Evolutionary conservation across 148 eudicot genomes (phyloP).

Genomic region (Spergularia marina): DNA sequence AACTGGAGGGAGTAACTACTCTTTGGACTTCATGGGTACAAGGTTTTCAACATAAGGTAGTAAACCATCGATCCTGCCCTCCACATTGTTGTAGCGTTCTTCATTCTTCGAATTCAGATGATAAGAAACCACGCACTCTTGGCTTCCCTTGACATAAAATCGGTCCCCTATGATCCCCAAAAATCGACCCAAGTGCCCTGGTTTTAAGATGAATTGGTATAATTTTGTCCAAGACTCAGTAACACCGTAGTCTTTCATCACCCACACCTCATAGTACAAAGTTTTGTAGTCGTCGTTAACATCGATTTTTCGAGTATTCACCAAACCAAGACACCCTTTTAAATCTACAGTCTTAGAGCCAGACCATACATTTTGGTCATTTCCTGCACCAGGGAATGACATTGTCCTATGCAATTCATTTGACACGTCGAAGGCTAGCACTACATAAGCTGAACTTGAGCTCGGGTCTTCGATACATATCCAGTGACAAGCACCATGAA

Average conservation of each 20-base stretch:
- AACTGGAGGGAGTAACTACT: too few species aligned
- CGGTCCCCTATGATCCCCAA: neutral
- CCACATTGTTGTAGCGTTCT: neutral
- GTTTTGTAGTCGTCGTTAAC: neutral
- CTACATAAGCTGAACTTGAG: too few species aligned
- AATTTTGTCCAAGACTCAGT: neutral
- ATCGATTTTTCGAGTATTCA: neutral
- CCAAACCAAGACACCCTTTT: neutral
- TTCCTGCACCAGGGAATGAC: neutral
- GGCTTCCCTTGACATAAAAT: neutral
- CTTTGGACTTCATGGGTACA: too few species aligned
- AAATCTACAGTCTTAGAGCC: neutral
- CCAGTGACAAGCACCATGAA: conserved; percentile 1
- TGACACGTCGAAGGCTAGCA: neutral
- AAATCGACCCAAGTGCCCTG: neutral
- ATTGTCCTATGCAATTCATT: neutral
- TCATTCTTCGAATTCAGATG: neutral
- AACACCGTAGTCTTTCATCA: neutral
- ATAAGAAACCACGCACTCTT: neutral
- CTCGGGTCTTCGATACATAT: neutral
- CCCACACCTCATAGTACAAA: neutral
- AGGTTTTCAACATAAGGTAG: too few species aligned
- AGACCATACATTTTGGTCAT: neutral
- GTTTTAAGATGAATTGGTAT: neutral
- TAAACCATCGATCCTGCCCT: too few species aligned